A percentile compares a stretch with the other conserved stretches of the same genome.
phyloP scores from a whole-genome alignment of 2,329 filamentous ascomycete species.

The Penicillium sp. region DNA sequence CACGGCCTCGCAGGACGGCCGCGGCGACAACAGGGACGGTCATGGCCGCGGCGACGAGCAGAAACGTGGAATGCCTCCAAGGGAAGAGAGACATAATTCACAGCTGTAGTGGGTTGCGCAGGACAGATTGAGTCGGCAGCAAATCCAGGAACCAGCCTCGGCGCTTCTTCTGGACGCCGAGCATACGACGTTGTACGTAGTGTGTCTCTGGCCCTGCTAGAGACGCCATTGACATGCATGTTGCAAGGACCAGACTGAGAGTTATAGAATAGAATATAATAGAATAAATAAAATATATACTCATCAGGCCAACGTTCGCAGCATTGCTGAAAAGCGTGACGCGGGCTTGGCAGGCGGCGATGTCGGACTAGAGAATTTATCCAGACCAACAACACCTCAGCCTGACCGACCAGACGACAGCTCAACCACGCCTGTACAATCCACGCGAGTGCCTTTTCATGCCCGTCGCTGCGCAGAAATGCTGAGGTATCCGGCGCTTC shows the following conservation, averaged over 20 bases:
- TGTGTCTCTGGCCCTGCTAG: too few relatives aligned
- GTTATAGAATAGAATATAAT: too few relatives aligned
- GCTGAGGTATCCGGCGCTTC: slow-evolving; percentile 27
- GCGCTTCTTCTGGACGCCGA: slow-evolving; percentile 1
- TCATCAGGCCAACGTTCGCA: too few relatives aligned
- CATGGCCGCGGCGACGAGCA: slow-evolving; percentile 2
- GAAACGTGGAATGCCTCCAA: background rate
- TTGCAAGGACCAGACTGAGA: too few relatives aligned
- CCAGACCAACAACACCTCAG: background rate
- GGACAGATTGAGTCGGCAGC: background rate
- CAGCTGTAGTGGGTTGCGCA: background rate
- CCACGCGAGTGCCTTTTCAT: background rate
- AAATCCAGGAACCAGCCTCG: slow-evolving; percentile 3
- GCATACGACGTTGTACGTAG: too few relatives aligned
- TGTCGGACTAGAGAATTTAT: background rate
- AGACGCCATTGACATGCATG: too few relatives aligned
- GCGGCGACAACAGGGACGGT: slow-evolving; percentile 3
- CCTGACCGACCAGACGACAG: background rate
- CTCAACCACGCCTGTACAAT: background rate
- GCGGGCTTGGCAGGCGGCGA: background rate
- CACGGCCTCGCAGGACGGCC: background rate
- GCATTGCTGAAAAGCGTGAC: too few relatives aligned
- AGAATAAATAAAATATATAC: background rate
- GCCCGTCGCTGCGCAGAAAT: slow-evolving; percentile 17
- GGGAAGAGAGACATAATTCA: too few relatives aligned